Evolutionary conservation across 225 moss, liverwort and hornwort species (phyloP).

Genomic region (Physcomitrellopsis africana): DNA sequence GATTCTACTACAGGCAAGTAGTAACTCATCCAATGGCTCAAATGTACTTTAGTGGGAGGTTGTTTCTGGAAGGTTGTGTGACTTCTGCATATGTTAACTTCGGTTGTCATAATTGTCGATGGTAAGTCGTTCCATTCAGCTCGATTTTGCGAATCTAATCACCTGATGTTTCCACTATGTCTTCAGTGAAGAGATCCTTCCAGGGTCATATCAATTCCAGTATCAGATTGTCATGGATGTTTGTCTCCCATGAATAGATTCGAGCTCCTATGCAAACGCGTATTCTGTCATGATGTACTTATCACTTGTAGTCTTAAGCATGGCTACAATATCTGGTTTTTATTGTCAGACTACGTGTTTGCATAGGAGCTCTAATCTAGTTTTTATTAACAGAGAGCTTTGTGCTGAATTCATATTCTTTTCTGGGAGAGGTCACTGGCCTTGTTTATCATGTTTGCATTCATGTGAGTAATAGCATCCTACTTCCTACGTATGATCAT

Average conservation of each 20-base stretch:
- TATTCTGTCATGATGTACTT: constrained; percentile 34
- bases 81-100: constrained; percentile 41
- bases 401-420: neutral
- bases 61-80: constrained; percentile 29
- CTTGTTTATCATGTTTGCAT: constrained; percentile 5
- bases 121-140: constrained; percentile 28
- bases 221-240: constrained; percentile 41
- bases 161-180: constrained; percentile 39
- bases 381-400: constrained; percentile 21
- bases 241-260: constrained; percentile 42
- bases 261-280: constrained; percentile 39
- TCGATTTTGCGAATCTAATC: constrained; percentile 38
- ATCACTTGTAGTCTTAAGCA: neutral
- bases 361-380: too few relatives aligned
- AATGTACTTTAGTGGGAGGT: constrained; percentile 35
- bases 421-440: constrained; percentile 8
- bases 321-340: constrained; percentile 21
- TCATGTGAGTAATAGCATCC: constrained; percentile 22
- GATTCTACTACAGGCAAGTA: constrained; percentile 60
- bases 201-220: constrained; percentile 28
- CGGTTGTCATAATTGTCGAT: constrained; percentile 26
- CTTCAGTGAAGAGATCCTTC: constrained; percentile 42
- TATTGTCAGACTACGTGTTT: neutral
- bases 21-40: constrained; percentile 45
- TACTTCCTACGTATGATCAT: constrained; percentile 8